phyloP scores from a whole-genome alignment of 495 filamentous ascomycete genomes.

The Elaphomyces granulatus region DNA sequence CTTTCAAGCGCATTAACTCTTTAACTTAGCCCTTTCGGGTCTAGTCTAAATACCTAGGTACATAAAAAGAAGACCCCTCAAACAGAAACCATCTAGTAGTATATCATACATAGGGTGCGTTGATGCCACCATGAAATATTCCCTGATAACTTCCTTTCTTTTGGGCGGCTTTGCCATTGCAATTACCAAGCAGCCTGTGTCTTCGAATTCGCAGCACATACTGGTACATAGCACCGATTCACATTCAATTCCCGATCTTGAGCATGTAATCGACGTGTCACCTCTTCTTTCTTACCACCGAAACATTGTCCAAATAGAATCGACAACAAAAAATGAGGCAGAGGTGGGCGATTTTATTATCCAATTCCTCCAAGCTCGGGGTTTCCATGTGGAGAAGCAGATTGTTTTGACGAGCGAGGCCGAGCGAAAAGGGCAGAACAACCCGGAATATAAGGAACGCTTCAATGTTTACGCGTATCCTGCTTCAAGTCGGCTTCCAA shows the following conservation, averaged over 20 bases:
- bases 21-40: too few species aligned
- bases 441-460: conserved; percentile 22
- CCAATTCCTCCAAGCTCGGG: conserved; percentile 45
- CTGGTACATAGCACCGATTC: not conserved
- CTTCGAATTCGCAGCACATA: too few species aligned
- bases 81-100: too few species aligned
- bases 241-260: conserved; percentile 1
- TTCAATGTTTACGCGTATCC: conserved; percentile 75
- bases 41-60: too few species aligned
- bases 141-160: too few species aligned
- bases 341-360: conserved; percentile 53
- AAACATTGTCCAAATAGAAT: conserved; percentile 58
- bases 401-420: conserved; percentile 15
- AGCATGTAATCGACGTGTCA: conserved; percentile 22
- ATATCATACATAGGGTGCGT: too few species aligned
- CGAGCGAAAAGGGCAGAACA: not conserved
- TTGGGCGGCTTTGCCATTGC: too few species aligned
- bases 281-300: conserved; percentile 65
- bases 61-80: too few species aligned
- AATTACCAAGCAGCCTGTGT: too few species aligned
- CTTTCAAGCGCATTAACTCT: too few species aligned
- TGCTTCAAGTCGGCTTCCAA: conserved; percentile 38
- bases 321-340: conserved; percentile 60
- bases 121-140: too few species aligned
- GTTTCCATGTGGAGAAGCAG: conserved; percentile 56